Conservation (phyloP, 1,139 yeast genomes). For the Diutina rugosa region DNA sequence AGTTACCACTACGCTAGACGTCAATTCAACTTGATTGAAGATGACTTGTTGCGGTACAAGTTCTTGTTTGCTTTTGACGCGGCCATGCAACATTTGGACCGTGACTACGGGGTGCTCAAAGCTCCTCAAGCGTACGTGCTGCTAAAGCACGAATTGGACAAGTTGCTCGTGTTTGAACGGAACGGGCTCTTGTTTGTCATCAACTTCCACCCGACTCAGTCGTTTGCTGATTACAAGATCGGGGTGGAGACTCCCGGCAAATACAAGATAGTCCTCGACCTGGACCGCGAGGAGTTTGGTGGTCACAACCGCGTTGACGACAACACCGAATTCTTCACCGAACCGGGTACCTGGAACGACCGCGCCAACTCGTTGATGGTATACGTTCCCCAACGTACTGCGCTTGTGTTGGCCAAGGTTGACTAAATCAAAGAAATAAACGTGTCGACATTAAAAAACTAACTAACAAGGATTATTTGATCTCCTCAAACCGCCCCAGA, state of each 20-base stretch:
- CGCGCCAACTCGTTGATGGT: slow-evolving; percentile 68
- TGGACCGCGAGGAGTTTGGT: slow-evolving; percentile 58
- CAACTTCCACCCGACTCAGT: slow-evolving; percentile 78
- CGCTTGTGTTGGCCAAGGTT: slow-evolving; percentile 36
- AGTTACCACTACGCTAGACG: slow-evolving; percentile 91
- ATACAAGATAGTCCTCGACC: slow-evolving; percentile 60
- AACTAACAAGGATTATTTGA: neutral
- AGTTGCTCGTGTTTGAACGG: slow-evolving; percentile 79
- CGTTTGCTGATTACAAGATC: slow-evolving; percentile 75
- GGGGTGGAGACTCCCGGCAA: slow-evolving; percentile 77
- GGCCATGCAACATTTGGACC: slow-evolving; percentile 72
- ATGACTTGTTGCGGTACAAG: slow-evolving; percentile 67
- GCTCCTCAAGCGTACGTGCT: slow-evolving; percentile 80
- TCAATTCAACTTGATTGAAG: slow-evolving; percentile 79
- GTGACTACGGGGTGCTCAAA: slow-evolving; percentile 56
- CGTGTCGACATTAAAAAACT: neutral
- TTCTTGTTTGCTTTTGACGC: slow-evolving; percentile 68
- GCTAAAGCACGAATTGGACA: slow-evolving; percentile 77
- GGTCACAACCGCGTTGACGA: slow-evolving; percentile 68
- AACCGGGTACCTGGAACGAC: slow-evolving; percentile 68
- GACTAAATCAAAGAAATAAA: neutral
- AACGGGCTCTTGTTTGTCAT: slow-evolving; percentile 75
- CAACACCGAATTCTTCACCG: slow-evolving; percentile 44
- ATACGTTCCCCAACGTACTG: slow-evolving; percentile 77
- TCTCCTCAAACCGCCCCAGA: slow-evolving; percentile 9